These are phyloP conservation scores for Anthostomella pinea DNA, from an alignment of 2,329 filamentous ascomycete species.

Conservation along the genomic window DNA sequence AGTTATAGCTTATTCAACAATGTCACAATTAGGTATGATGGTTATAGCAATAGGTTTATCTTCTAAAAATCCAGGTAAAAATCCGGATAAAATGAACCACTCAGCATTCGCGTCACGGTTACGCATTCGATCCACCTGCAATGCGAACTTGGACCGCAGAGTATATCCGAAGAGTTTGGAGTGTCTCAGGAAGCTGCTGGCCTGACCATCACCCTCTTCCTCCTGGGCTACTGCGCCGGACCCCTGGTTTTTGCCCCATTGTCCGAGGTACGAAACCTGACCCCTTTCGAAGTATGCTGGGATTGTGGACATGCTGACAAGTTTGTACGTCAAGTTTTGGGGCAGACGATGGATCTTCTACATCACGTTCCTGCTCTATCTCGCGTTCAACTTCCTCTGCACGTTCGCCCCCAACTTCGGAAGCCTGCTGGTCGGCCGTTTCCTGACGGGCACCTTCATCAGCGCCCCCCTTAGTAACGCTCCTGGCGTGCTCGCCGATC, in stretches of 20 bases:
- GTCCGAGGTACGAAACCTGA: conserved; percentile 37
- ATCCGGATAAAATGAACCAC: too few species aligned
- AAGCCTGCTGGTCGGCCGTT: conserved; percentile 50
- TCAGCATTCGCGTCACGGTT: neutral
- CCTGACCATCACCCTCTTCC: conserved; percentile 52
- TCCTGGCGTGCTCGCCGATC: conserved; percentile 51
- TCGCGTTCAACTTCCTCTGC: conserved; percentile 51
- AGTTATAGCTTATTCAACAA: too few species aligned
- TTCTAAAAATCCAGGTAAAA: too few species aligned
- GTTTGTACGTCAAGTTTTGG: conserved; percentile 50
- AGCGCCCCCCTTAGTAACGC: conserved; percentile 33
- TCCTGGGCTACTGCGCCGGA: conserved; percentile 56
- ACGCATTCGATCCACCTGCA: neutral
- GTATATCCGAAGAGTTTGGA: conserved; percentile 43
- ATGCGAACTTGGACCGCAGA: conserved; percentile 34
- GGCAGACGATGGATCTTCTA: conserved; percentile 53
- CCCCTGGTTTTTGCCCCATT: conserved; percentile 57
- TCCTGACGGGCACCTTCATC: conserved; percentile 54
- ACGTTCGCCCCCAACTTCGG: conserved; percentile 54
- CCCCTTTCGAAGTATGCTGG: too few species aligned
- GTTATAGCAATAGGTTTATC: too few species aligned
- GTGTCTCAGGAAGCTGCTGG: conserved; percentile 46
- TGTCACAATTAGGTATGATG: too few species aligned
- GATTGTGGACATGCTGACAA: too few species aligned
- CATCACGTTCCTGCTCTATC: conserved; percentile 45